These are phyloP conservation scores for Leucaena leucocephala DNA, from an alignment of 306 rosid genomes.

Conservation along the genomic window DNA sequence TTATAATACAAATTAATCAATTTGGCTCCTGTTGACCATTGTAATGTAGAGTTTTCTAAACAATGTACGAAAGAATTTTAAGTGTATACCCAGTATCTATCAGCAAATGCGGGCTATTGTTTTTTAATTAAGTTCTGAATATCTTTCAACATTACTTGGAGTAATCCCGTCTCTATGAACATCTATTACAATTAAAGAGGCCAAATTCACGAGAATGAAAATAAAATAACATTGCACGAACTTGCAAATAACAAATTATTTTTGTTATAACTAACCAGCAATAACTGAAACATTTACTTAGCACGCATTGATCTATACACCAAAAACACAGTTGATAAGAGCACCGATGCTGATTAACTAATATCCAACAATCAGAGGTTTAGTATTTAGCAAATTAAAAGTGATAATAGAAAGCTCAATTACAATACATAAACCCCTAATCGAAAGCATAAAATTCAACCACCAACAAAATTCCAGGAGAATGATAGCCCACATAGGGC, in stretches of 20 bases:
- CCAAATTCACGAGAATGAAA: background rate
- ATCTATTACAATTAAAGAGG: background rate
- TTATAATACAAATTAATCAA: background rate
- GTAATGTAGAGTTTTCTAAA: background rate
- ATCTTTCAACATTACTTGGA: background rate
- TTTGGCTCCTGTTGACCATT: background rate
- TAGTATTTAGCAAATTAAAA: background rate
- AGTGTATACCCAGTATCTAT: background rate
- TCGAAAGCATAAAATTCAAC: slow-evolving; percentile 5
- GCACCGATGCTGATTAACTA: background rate
- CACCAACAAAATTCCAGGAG: background rate
- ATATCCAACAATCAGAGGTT: slow-evolving; percentile 1
- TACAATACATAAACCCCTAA: slow-evolving; percentile 3
- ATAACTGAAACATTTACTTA: background rate
- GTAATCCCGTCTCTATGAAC: background rate
- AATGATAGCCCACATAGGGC: background rate
- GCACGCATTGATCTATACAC: background rate
- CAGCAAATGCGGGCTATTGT: background rate
- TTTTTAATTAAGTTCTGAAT: background rate
- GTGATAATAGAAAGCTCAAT: background rate
- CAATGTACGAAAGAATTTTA: background rate
- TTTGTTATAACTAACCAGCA: background rate
- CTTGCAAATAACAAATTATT: background rate
- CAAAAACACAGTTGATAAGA: slow-evolving; percentile 35
- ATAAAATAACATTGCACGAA: background rate